These are phyloP conservation scores for Trypanosoma cruzi DNA, from an alignment of 208 protist genomes.

Conservation along the genomic window DNA sequence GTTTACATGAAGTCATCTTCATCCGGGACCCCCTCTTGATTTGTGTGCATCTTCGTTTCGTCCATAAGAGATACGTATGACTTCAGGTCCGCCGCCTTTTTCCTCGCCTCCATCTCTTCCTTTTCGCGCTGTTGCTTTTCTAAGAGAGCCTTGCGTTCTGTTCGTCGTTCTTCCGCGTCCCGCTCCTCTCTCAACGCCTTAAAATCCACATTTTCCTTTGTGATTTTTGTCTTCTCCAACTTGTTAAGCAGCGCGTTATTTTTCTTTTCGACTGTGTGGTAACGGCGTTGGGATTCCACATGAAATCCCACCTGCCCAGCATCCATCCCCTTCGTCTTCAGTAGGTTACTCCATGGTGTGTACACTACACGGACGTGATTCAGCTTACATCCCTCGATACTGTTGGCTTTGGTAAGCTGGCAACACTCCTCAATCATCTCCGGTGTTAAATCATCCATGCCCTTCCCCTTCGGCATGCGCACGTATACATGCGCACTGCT, in stretches of 20 bases:
- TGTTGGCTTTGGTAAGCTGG: constrained; percentile 98
- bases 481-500: constrained; percentile 99
- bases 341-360: constrained; percentile 97
- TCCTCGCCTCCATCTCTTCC: constrained; percentile 69
- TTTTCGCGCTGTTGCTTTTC: constrained; percentile 65
- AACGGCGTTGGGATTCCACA: constrained; percentile 81
- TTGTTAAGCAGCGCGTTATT: constrained; percentile 89
- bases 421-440: constrained; percentile 96
- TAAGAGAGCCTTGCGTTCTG: constrained; percentile 40
- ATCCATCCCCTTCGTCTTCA: constrained; percentile 97
- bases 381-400: constrained; percentile 95
- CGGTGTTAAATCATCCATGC: constrained; percentile 90
- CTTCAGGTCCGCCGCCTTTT: constrained; percentile 74
- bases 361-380: constrained; percentile 95
- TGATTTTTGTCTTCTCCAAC: constrained; percentile 94
- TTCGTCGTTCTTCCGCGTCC: constrained; percentile 65
- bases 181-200: constrained; percentile 73
- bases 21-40: constrained; percentile 78
- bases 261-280: constrained; percentile 80
- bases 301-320: constrained; percentile 96
- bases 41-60: constrained; percentile 81
- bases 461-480: constrained; percentile 87
- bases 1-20: constrained; percentile 92
- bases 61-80: constrained; percentile 87
- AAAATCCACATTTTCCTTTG: constrained; percentile 91